These are phyloP conservation scores for Lophiostoma macrostomum DNA, from an alignment of 495 filamentous ascomycete genomes.

Conservation along the genomic window DNA sequence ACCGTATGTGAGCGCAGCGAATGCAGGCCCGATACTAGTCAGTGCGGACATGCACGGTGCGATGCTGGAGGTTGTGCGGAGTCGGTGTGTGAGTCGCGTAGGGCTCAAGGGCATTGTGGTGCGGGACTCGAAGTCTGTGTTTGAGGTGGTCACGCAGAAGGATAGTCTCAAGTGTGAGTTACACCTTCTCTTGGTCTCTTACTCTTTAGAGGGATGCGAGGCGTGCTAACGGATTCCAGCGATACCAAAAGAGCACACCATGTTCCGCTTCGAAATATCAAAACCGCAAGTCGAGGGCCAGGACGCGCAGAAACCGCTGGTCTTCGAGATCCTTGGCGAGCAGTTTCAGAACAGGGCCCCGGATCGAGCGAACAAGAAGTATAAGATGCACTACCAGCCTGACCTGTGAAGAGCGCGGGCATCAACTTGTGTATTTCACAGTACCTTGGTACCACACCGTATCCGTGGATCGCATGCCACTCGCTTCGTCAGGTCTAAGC, in stretches of 20 bases:
- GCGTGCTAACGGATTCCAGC: slow-evolving; percentile 27
- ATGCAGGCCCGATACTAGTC: slow-evolving; percentile 63
- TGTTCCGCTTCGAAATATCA: slow-evolving; percentile 76
- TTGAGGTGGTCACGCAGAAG: slow-evolving; percentile 72
- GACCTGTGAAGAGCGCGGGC: slow-evolving; percentile 27
- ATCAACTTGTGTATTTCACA: background rate
- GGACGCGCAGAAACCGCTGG: slow-evolving; percentile 46
- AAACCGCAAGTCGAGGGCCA: slow-evolving; percentile 36
- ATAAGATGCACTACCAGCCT: slow-evolving; percentile 56
- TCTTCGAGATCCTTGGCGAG: slow-evolving; percentile 84
- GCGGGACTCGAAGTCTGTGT: slow-evolving; percentile 79
- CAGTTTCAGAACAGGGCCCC: slow-evolving; percentile 80
- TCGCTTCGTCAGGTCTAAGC: too few relatives aligned
- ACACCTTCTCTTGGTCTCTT: background rate
- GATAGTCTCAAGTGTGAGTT: slow-evolving; percentile 51
- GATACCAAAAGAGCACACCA: slow-evolving; percentile 83
- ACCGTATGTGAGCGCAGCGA: slow-evolving; percentile 47
- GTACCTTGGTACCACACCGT: too few relatives aligned
- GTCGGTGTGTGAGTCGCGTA: slow-evolving; percentile 74
- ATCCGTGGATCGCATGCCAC: too few relatives aligned
- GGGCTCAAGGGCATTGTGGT: slow-evolving; percentile 83
- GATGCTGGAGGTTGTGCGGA: slow-evolving; percentile 75
- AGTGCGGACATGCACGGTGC: slow-evolving; percentile 92
- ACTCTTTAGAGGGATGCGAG: too few relatives aligned
- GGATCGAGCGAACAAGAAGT: slow-evolving; percentile 86